phyloP scores from a whole-genome alignment of 495 filamentous ascomycete genomes.

The Aspergillus bertholletiae region DNA sequence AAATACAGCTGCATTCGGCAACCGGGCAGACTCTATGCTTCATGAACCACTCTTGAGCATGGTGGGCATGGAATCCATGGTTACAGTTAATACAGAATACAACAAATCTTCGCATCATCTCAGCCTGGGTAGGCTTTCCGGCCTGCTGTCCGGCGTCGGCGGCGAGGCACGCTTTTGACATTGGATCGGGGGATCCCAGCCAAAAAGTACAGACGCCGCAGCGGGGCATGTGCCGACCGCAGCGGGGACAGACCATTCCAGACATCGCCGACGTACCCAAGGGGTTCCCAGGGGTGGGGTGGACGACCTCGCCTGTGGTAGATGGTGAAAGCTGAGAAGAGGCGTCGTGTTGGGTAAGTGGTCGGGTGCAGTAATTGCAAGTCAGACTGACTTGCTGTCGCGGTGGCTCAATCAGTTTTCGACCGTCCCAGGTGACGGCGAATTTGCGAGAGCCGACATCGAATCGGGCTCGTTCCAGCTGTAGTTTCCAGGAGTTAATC shows the following conservation, averaged over 20 bases:
- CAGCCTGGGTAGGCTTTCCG: slow-evolving; percentile 26
- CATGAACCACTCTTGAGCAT: slow-evolving; percentile 84
- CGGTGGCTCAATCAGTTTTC: slow-evolving; percentile 59
- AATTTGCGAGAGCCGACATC: slow-evolving; percentile 56
- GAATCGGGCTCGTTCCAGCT: slow-evolving; percentile 60
- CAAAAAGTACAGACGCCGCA: slow-evolving; percentile 85
- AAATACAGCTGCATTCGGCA: slow-evolving; percentile 83
- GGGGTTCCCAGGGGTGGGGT: slow-evolving; percentile 36
- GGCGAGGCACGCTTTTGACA: slow-evolving; percentile 50
- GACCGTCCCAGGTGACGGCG: slow-evolving; percentile 58
- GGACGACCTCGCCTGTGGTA: slow-evolving; percentile 30
- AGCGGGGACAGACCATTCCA: slow-evolving; percentile 72
- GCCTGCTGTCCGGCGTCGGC: slow-evolving; percentile 42
- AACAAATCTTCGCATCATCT: slow-evolving; percentile 51
- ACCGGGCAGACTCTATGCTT: slow-evolving; percentile 81
- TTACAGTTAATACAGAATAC: slow-evolving; percentile 86
- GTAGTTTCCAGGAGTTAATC: slow-evolving; percentile 72
- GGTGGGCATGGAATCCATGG: slow-evolving; percentile 86
- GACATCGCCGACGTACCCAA: slow-evolving; percentile 36
- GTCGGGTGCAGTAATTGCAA: slow-evolving; percentile 76
- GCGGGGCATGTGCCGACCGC: slow-evolving; percentile 81
- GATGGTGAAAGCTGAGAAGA: slow-evolving; percentile 35
- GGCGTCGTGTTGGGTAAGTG: slow-evolving; percentile 42
- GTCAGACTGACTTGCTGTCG: slow-evolving; percentile 75
- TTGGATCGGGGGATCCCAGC: slow-evolving; percentile 75